A percentile compares a stretch with the other conserved stretches of the same genome.
Evolutionary conservation across 2,329 filamentous ascomycete species (phyloP).

Genomic region (Bipolaris sorokiniana): DNA sequence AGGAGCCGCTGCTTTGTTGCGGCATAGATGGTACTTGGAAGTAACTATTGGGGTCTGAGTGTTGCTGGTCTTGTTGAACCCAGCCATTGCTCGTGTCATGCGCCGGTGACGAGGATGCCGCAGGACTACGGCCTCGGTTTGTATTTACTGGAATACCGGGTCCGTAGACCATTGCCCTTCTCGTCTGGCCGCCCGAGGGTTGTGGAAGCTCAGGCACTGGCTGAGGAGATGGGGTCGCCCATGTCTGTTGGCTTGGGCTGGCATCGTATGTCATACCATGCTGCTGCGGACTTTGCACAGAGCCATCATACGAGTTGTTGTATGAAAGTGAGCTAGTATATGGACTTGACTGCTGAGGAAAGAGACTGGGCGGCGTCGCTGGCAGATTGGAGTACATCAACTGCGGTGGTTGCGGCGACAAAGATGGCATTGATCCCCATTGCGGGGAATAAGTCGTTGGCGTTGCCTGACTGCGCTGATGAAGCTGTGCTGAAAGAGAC

Average conservation of each 20-base stretch:
- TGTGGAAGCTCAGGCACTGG: conserved; percentile 41
- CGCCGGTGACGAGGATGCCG: conserved; percentile 6
- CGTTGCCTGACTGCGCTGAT: conserved; percentile 40
- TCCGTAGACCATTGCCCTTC: conserved; percentile 41
- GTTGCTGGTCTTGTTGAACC: conserved; percentile 3
- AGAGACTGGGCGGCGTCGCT: conserved; percentile 40
- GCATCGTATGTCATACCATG: conserved; percentile 22
- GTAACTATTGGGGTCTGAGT: conserved; percentile 7
- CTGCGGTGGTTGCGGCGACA: conserved; percentile 32
- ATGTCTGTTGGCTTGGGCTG: conserved; percentile 23
- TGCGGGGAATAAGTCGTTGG: conserved; percentile 31
- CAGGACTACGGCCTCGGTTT: conserved; percentile 17
- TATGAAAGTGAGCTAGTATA: conserved; percentile 40
- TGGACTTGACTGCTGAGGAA: conserved; percentile 37
- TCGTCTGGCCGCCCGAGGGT: conserved; percentile 39
- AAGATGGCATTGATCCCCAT: conserved; percentile 35
- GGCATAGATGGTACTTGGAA: conserved; percentile 7
- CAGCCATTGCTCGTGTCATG: conserved; percentile 5
- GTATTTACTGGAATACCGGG: conserved; percentile 27
- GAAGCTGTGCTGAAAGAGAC: conserved; percentile 50
- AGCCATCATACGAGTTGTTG: conserved; percentile 30
- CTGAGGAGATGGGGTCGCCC: conserved; percentile 37
- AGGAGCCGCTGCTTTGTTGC: conserved; percentile 5
- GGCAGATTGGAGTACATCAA: conserved; percentile 35
- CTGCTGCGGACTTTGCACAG: conserved; percentile 23